phyloP scores from a whole-genome alignment of 108 stramenopile species.

The Nannochloropsis oceanica region DNA sequence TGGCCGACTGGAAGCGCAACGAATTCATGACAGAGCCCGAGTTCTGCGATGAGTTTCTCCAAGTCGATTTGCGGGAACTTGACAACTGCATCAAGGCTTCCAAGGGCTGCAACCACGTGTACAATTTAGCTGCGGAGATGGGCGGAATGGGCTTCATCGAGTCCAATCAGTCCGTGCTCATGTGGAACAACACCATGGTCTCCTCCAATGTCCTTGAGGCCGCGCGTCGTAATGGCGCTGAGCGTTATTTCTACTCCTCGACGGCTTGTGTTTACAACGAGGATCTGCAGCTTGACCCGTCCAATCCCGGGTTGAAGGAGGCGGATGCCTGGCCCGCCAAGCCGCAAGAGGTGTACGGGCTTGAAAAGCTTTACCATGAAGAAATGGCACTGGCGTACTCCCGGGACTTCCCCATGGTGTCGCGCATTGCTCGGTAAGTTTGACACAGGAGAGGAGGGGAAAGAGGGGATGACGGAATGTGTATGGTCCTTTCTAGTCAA shows the following conservation, averaged over 20 bases:
- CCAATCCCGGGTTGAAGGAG: constrained; percentile 84
- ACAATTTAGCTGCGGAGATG: constrained; percentile 98
- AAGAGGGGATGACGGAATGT: not conserved
- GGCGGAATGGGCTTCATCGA: constrained; percentile 98
- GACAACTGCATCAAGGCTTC: constrained; percentile 80
- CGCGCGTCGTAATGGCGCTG: constrained; percentile 61
- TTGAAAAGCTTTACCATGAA: constrained; percentile 96
- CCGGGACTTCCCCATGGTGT: constrained; percentile 79
- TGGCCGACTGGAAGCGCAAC: constrained; percentile 82
- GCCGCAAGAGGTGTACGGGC: constrained; percentile 98
- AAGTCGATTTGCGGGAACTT: constrained; percentile 77
- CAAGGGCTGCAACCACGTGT: constrained; percentile 83
- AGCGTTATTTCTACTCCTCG: constrained; percentile 85
- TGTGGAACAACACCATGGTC: constrained; percentile 98
- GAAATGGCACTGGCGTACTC: constrained; percentile 97
- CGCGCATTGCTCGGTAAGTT: constrained; percentile 53
- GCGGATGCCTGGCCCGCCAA: constrained; percentile 96
- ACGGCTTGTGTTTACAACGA: constrained; percentile 98
- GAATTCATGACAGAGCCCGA: constrained; percentile 91
- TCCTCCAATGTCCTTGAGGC: constrained; percentile 97
- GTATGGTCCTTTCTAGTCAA: too few species aligned
- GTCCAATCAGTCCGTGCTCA: constrained; percentile 83
- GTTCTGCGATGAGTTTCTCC: constrained; percentile 92
- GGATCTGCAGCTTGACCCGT: constrained; percentile 89
- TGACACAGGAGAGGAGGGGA: not conserved